Conservation (phyloP, 1,284 basidiomycete genomes). For the Puccinia triticina region DNA sequence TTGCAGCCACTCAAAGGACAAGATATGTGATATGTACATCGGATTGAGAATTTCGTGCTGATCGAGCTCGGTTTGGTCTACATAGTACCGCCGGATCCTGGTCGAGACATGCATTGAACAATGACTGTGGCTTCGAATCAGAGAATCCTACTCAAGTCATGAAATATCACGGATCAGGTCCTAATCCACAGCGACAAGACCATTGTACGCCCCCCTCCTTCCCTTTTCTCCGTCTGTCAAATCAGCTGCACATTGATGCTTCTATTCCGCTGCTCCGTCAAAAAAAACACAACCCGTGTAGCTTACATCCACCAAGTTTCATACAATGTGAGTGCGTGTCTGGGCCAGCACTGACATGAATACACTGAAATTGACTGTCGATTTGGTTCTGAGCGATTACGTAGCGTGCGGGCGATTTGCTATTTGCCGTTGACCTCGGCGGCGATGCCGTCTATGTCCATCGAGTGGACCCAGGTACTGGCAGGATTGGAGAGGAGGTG, state of each 20-base stretch:
- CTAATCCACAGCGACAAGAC: slow-evolving; percentile 14
- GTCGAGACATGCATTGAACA: slow-evolving; percentile 5
- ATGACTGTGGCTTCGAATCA: slow-evolving; percentile 9
- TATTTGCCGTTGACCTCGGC: slow-evolving; percentile 24
- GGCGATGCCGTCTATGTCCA: slow-evolving; percentile 36
- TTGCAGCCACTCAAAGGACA: not conserved
- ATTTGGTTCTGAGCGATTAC: not conserved
- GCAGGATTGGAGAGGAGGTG: not conserved
- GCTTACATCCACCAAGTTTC: slow-evolving; percentile 42
- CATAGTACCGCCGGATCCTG: slow-evolving; percentile 19
- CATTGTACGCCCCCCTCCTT: slow-evolving; percentile 2
- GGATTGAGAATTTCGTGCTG: too few relatives aligned
- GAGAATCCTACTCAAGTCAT: not conserved
- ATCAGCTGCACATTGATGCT: not conserved
- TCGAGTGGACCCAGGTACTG: slow-evolving; percentile 5
- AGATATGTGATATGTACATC: not conserved
- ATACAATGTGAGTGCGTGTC: slow-evolving; percentile 26
- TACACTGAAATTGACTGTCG: not conserved
- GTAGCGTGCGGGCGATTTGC: slow-evolving; percentile 20
- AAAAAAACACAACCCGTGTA: not conserved
- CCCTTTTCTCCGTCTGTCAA: not conserved
- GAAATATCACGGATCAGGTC: slow-evolving; percentile 18
- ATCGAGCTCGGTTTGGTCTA: not conserved
- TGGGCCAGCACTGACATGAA: not conserved
- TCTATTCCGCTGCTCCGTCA: not conserved